Base-by-base conservation (phyloP, 2,329 filamentous ascomycete genomes). In the Pyrenophora graminea region DNA sequence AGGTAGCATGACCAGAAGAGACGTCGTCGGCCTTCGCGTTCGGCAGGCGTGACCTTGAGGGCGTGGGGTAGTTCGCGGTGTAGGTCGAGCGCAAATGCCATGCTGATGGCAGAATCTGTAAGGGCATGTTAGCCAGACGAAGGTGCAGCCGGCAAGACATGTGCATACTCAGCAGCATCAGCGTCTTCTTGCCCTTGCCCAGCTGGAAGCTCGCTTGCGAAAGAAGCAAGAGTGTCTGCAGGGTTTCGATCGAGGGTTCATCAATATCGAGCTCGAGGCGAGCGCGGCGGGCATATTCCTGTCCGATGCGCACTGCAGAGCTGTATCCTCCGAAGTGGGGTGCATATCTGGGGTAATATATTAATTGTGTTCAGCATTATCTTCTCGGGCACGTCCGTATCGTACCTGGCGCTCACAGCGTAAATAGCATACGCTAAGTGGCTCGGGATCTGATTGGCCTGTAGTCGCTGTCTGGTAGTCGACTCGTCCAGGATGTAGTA, bases 1-100 rank as follows among this genome's bases (percentile, higher is more conserved):
- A 95, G 77, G 63, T 94, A 96, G 68, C 89, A 93, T 2, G 89
- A 87, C 91, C 91, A 96, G 72, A 96, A 96, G 2, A 95, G 77
- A n/a, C 89, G 82, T 47, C 91, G 80, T 39, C 89, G 82, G 66
- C 86, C 85, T 75, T 95, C 91, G 48, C 88, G 82, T 67, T 95
- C 90, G 3, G 84, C 77, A 0, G 85, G 80, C 0, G 84, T 82
- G 9, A 89, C 80, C 48, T 83, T 82, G 10, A 83, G 77, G 43
- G 83, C 82, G 5, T 79, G 68, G 19, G 90, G 85, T 37, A 87
- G 76, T 74, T 96, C 91, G 27, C 89, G 84, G 67, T 95, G 89
- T 3, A 94, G 77, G 66, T 92, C 89, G 9, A 95, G 80, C 3
- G 89, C 90, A 72, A 91, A 84, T 2, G 88, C 86, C 90, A 95